phyloP scores from a whole-genome alignment of 176 grass and related monocot species.

The Oryza meridionalis region DNA sequence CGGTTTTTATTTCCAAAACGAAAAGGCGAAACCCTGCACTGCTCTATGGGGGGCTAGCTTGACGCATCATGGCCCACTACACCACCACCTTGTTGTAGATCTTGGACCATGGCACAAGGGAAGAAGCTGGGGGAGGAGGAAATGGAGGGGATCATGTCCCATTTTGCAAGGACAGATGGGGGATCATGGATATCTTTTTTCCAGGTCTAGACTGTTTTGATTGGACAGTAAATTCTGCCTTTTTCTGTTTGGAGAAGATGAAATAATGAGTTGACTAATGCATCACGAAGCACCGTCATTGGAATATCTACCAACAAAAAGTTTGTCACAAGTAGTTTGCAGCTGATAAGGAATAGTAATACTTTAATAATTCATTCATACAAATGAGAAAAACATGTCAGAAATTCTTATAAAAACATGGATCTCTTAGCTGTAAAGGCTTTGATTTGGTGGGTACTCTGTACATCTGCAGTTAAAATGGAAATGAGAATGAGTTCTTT shows the following conservation, averaged over 20 bases:
- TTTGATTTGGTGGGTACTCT: neutral
- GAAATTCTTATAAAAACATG: neutral
- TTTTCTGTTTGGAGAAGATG: neutral
- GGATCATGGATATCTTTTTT: neutral
- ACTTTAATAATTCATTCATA: neutral
- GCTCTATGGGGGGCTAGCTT: neutral
- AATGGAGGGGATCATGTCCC: slow-evolving; percentile 30
- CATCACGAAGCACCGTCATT: neutral
- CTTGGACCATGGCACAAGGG: slow-evolving; percentile 45
- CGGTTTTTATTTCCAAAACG: too few species aligned
- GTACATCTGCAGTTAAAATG: neutral
- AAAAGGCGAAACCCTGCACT: neutral
- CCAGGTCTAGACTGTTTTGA: neutral
- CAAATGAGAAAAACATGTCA: too few species aligned
- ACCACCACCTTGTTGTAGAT: slow-evolving; percentile 16
- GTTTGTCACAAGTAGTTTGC: neutral
- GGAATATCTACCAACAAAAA: neutral
- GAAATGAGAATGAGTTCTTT: too few species aligned
- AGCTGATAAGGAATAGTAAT: neutral
- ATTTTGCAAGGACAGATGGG: slow-evolving; percentile 11
- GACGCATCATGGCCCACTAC: slow-evolving; percentile 31
- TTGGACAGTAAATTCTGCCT: neutral
- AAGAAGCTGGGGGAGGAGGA: neutral
- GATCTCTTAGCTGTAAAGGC: neutral
- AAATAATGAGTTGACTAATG: neutral